Conservation (phyloP, 192 early-diverging fungal species). For the Coemansia javaensis region DNA sequence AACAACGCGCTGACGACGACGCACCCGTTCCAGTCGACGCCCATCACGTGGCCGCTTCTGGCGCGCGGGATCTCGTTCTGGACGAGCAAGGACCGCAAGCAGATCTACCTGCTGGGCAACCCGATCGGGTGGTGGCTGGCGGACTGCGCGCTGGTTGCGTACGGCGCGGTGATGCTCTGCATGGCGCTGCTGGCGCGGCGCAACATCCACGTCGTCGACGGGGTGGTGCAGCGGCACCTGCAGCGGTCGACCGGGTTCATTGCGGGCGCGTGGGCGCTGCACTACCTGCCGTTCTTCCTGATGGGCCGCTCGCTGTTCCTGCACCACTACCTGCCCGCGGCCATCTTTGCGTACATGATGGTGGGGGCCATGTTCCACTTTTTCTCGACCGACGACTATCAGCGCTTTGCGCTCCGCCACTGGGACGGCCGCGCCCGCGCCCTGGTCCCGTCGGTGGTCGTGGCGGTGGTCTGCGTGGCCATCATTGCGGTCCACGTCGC, state of each 20-base stretch:
- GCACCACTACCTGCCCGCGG: slow-evolving; percentile 77
- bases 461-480: slow-evolving; percentile 40
- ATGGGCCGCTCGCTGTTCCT: slow-evolving; percentile 69
- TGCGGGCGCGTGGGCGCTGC: slow-evolving; percentile 60
- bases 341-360: slow-evolving; percentile 69
- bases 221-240: slow-evolving; percentile 33
- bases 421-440: slow-evolving; percentile 35
- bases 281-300: too few species aligned
- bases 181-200: slow-evolving; percentile 70
- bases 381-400: slow-evolving; percentile 36
- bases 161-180: slow-evolving; percentile 57
- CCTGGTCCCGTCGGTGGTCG: slow-evolving; percentile 26
- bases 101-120: slow-evolving; percentile 93
- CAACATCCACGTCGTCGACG: slow-evolving; percentile 58
- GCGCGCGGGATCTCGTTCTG: slow-evolving; percentile 89
- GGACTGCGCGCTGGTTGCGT: slow-evolving; percentile 39
- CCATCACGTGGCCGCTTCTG: slow-evolving; percentile 86
- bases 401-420: slow-evolving; percentile 31
- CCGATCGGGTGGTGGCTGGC: slow-evolving; percentile 79
- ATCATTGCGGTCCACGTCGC: slow-evolving; percentile 49
- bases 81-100: slow-evolving; percentile 68
- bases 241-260: slow-evolving; percentile 56
- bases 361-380: slow-evolving; percentile 61
- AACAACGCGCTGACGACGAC: slow-evolving; percentile 83
- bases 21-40: slow-evolving; percentile 86